Evolutionary conservation across 441 rosid genomes (phyloP), one percentile per base, ranked within the genome.

Genomic region (Capsella rubella): DNA sequence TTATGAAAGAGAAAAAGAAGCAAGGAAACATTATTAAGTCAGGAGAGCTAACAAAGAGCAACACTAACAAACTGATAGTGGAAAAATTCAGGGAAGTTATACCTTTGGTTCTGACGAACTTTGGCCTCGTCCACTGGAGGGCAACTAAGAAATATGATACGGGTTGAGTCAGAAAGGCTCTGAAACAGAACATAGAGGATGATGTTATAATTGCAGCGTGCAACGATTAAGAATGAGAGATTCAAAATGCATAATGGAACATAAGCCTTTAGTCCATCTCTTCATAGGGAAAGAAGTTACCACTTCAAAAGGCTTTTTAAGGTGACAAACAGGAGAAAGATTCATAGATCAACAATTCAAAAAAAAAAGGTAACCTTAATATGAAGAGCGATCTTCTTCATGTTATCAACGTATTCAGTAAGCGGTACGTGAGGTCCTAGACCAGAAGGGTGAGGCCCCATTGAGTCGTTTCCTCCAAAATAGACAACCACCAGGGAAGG

Each of bases 391-490:
- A 93, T 93, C 79, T 89, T 90, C 78, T 83, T 86, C 99, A 93
- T 93, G 86, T 95, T 91, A 43, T 91, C 91, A 10, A 90, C 60
- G 50, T 87, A 93, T 61, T 90, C 89, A 37, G 85, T 51, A 73
- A 95, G 92, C 0, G 95, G 97, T 0, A 95, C 97, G 52, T 95
- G 98, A 69, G 99, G 97, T 49, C 99, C 98, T 16, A 90, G 79
- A 60, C 96, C 95, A 66, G 90, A 89, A 16, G 98, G 54, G 73
- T 91, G 97, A 84, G 99, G 79, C 3, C 89, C 90, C 95, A 95
- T 89, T 10, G 99, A 92, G 69, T 93, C 99, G 66, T 95, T 95
- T 52, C 98, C 99, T 6, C 99, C 99, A 46, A 95, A 91, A 81
- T 95, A 95, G 8, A 90, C 98, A 27, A 95, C 84, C 74, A 90